phyloP scores from a whole-genome alignment of 2,329 filamentous ascomycete genomes.

The Berkeleyomyces rouxiae region DNA sequence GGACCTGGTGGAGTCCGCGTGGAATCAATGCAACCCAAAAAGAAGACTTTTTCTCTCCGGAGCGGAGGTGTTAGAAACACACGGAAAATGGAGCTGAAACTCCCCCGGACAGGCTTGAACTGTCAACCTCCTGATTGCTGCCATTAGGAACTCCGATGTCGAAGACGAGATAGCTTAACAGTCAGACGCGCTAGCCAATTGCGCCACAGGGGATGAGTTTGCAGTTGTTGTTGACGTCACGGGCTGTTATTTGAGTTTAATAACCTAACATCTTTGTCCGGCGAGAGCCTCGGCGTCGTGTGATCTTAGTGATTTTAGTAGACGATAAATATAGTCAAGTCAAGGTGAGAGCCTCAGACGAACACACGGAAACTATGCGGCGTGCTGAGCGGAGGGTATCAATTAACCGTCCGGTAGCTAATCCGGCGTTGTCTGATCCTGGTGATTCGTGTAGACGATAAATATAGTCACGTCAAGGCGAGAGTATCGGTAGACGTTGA shows the following conservation, averaged over 20 bases:
- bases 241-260: neutral
- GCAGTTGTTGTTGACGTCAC: neutral
- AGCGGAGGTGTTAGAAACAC: neutral
- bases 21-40: neutral
- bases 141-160: neutral
- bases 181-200: slow-evolving; percentile 44
- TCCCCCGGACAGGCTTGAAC: slow-evolving; percentile 14
- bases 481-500: no score
- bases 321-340: no score
- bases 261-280: neutral
- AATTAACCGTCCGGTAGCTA: no score
- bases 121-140: slow-evolving; percentile 13
- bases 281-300: neutral
- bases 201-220: slow-evolving; percentile 23
- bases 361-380: no score
- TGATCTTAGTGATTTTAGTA: no score
- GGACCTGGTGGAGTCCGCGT: no score
- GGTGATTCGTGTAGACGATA: no score
- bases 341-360: neutral
- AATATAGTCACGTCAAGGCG: no score
- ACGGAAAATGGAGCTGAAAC: neutral
- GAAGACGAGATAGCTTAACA: slow-evolving; percentile 25
- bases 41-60: neutral
- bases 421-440: no score
- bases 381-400: no score